phyloP scores from a whole-genome alignment of 1,139 yeast genomes.

The Zygoascus hellenicus region DNA sequence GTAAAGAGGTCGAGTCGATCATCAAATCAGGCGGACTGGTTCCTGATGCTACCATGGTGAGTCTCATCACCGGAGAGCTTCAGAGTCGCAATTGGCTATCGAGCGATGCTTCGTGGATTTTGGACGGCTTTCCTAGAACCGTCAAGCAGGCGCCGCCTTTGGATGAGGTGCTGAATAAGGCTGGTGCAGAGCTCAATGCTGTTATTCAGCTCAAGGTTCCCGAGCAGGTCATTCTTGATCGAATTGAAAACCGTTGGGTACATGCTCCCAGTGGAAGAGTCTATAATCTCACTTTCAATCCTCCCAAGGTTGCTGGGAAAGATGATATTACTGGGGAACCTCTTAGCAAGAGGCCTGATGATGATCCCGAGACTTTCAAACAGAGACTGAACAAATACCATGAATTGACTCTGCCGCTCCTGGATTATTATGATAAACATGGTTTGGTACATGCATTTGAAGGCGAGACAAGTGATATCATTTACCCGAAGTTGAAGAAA shows the following conservation, averaged over 20 bases:
- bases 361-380: slow-evolving; percentile 60
- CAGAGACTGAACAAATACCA: slow-evolving; percentile 62
- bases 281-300: slow-evolving; percentile 79
- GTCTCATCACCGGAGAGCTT: slow-evolving; percentile 51
- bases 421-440: slow-evolving; percentile 48
- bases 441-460: slow-evolving; percentile 53
- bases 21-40: slow-evolving; percentile 62
- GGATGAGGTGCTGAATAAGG: slow-evolving; percentile 41
- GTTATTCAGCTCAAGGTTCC: slow-evolving; percentile 86
- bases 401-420: slow-evolving; percentile 54
- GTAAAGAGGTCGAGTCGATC: slow-evolving; percentile 50
- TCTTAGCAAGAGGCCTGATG: slow-evolving; percentile 72
- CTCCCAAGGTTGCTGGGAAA: slow-evolving; percentile 72
- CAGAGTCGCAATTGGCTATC: slow-evolving; percentile 43
- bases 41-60: slow-evolving; percentile 66
- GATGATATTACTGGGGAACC: slow-evolving; percentile 92
- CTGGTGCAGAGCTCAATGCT: slow-evolving; percentile 48
- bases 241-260: slow-evolving; percentile 83
- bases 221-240: slow-evolving; percentile 63
- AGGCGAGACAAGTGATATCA: slow-evolving; percentile 80
- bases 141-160: slow-evolving; percentile 60
- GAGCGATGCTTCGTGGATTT: slow-evolving; percentile 52
- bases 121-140: slow-evolving; percentile 92
- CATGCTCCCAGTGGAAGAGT: slow-evolving; percentile 82
- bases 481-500: slow-evolving; percentile 59